phyloP scores from a whole-genome alignment of 331 rosid genomes.

The Rosa hybrid region DNA sequence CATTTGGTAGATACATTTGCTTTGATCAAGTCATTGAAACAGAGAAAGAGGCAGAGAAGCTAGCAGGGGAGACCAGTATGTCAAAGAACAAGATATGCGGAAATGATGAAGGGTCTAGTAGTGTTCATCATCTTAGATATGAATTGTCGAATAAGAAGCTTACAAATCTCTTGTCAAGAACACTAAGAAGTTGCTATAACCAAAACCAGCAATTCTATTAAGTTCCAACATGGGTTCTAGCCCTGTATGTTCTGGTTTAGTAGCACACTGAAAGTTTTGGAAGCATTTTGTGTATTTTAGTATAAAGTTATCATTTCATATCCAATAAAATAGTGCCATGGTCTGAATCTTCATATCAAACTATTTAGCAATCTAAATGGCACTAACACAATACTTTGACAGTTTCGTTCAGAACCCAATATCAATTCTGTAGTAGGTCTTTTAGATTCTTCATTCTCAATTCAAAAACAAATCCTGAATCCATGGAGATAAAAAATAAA shows the following conservation, averaged over 20 bases:
- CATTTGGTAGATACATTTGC: slow-evolving; percentile 78
- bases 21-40: slow-evolving; percentile 49
- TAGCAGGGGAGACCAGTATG: slow-evolving; percentile 50
- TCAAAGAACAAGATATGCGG: slow-evolving; percentile 51
- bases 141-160: slow-evolving; percentile 61
- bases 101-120: neutral
- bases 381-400: neutral
- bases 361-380: neutral
- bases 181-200: slow-evolving; percentile 38
- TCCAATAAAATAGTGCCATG: neutral
- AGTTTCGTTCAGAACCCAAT: neutral
- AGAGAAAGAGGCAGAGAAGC: slow-evolving; percentile 49
- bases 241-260: neutral
- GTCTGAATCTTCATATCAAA: neutral
- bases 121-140: slow-evolving; percentile 25
- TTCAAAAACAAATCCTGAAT: neutral
- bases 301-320: neutral
- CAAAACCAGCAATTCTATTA: slow-evolving; percentile 12
- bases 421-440: no score
- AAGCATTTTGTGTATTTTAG: neutral
- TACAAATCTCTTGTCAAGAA: slow-evolving; percentile 49
- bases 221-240: neutral
- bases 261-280: neutral
- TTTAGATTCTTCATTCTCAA: neutral
- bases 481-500: neutral